Conservation (phyloP, 768 basidiomycete species). For the Cystobasidiopsis lactophilus region DNA sequence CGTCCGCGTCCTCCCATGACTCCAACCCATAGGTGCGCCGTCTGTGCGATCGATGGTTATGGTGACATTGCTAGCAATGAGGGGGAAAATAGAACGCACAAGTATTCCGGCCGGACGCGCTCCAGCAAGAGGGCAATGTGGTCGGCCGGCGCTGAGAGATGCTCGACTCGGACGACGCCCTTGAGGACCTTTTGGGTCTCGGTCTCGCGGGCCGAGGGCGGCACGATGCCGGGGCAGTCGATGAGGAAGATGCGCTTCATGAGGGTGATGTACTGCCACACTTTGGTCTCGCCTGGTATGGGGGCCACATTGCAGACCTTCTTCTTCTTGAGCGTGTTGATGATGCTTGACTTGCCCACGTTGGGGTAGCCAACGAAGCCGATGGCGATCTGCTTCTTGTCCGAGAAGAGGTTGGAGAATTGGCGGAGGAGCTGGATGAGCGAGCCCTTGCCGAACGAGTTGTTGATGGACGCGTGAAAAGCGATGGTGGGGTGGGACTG, state of each 20-base stretch:
- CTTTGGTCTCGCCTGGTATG: conserved; percentile 94
- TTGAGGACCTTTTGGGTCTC: conserved; percentile 84
- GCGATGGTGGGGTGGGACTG: conserved; percentile 89
- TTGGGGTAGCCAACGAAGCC: conserved; percentile 97
- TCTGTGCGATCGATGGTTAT: conserved; percentile 18
- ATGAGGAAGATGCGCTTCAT: conserved; percentile 94
- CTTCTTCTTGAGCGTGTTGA: conserved; percentile 93
- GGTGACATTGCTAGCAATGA: neutral
- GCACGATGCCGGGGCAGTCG: conserved; percentile 96
- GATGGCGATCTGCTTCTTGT: conserved; percentile 98
- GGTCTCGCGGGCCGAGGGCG: conserved; percentile 71
- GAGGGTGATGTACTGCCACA: conserved; percentile 98
- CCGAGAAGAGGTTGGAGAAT: conserved; percentile 87
- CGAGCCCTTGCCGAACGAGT: conserved; percentile 96
- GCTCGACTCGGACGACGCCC: conserved; percentile 89
- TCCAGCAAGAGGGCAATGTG: conserved; percentile 71
- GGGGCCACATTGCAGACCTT: conserved; percentile 95
- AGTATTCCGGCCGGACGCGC: conserved; percentile 80
- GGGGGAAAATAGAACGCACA: conserved; percentile 24
- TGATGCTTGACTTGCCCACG: conserved; percentile 89
- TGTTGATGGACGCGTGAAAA: conserved; percentile 95
- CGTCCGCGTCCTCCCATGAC: conserved; percentile 41
- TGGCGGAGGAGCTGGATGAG: conserved; percentile 90
- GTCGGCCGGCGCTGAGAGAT: conserved; percentile 72
- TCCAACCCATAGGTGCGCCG: conserved; percentile 50